Evolutionary conservation across 1,139 yeast species (phyloP), one percentile per base, ranked within the genome.

Genomic region (Pichia sp.): DNA sequence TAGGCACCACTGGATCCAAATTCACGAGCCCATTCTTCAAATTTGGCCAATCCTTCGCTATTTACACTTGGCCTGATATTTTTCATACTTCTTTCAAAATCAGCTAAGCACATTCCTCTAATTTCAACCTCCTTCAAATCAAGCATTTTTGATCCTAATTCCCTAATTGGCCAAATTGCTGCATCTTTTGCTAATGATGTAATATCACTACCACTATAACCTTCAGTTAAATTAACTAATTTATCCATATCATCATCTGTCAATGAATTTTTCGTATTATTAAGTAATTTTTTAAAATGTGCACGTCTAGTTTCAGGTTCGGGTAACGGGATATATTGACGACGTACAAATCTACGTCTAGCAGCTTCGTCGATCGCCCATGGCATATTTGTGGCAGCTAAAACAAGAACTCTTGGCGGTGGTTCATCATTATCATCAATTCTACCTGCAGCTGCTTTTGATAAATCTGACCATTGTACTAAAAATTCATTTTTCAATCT

Each of bases 281-380:
- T 73, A 51, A 92, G 65, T 47, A 92, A 73, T 62, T 85, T 86
- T 48, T 67, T 66, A 34, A 92, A 71, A 61, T 92, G 98, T 9
- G 81, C 79, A 48, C 72, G 67, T 51, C 98, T 70, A 0, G 97
- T 89, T 56, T 84, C 89, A 9, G 74, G 76, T 64, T 92, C 98
- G 0, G 98, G 98, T 49, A 92, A 71, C 3, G 98, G 98, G 48
- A 92, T 92, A 66, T 92, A 90, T 64, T 89, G 97, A 49, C 97
- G 73, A 56, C 96, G 76, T 5, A 87, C 96, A 69, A 92, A 92
- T 58, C 98, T 76, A 64, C 98, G 77, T 60, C 98, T 73, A 0
- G 98, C 99, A 3, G 98, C 98, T 64, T 94, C 98, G 67, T 92
- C 99, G 54, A 92, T 90, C 3, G 89, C 85, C 99, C 99, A 92